Evolutionary conservation across 2,329 filamentous ascomycete species (phyloP).

Genomic region (Lithohypha guttulata): DNA sequence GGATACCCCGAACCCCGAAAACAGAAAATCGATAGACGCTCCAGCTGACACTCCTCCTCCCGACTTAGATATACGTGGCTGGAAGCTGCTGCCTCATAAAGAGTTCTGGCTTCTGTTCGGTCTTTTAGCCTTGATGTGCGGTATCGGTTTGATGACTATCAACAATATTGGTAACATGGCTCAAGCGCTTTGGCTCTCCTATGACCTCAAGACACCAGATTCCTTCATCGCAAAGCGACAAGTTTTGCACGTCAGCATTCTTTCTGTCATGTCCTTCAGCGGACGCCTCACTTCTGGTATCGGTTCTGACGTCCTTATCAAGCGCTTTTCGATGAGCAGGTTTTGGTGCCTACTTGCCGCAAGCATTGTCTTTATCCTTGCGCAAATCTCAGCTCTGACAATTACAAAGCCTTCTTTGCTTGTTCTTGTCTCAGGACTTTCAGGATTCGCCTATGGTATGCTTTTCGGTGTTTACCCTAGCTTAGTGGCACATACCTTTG

Average conservation of each 20-base stretch:
- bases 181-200: slow-evolving; percentile 79
- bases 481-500: slow-evolving; percentile 80
- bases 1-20: slow-evolving; percentile 9
- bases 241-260: slow-evolving; percentile 82
- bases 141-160: slow-evolving; percentile 95
- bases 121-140: slow-evolving; percentile 81
- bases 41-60: slow-evolving; percentile 56
- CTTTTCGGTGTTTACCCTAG: slow-evolving; percentile 91
- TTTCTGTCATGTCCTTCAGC: slow-evolving; percentile 79
- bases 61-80: slow-evolving; percentile 78
- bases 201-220: slow-evolving; percentile 60
- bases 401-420: slow-evolving; percentile 69
- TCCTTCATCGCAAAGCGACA: slow-evolving; percentile 71
- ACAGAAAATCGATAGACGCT: slow-evolving; percentile 46
- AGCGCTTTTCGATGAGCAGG: slow-evolving; percentile 65
- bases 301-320: slow-evolving; percentile 82
- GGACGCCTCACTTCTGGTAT: slow-evolving; percentile 75
- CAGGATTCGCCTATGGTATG: slow-evolving; percentile 82
- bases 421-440: slow-evolving; percentile 67
- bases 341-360: slow-evolving; percentile 84
- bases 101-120: slow-evolving; percentile 89
- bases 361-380: slow-evolving; percentile 63
- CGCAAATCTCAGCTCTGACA: slow-evolving; percentile 64
- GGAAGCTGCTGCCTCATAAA: slow-evolving; percentile 56
- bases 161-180: slow-evolving; percentile 94